Evolutionary conservation across 2,329 filamentous ascomycete genomes (phyloP).

Genomic region (Diaporthe sp.): DNA sequence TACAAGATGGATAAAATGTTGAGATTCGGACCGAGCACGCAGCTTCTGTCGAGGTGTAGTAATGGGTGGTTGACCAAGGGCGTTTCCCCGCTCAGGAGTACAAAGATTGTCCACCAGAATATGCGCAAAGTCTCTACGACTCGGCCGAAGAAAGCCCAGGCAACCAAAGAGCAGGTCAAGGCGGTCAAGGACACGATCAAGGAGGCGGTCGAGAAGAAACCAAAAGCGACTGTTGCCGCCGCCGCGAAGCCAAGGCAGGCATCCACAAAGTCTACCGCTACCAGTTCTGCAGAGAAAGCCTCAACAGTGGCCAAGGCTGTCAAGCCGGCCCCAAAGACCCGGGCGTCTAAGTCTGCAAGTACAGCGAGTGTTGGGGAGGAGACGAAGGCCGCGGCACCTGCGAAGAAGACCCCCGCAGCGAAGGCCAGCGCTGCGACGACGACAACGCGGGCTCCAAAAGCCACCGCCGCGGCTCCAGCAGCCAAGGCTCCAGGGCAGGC

Average conservation of each 20-base stretch:
- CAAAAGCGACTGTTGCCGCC: background rate
- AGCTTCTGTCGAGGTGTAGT: slow-evolving; percentile 31
- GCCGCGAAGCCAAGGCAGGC: slow-evolving; percentile 27
- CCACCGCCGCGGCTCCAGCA: background rate
- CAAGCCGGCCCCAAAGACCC: background rate
- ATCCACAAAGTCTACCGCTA: slow-evolving; percentile 15
- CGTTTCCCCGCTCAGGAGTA: slow-evolving; percentile 1
- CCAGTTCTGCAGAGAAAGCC: background rate
- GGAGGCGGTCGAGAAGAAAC: slow-evolving; percentile 13
- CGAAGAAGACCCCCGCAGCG: background rate
- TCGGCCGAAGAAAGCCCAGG: slow-evolving; percentile 32
- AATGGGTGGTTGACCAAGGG: slow-evolving; percentile 23
- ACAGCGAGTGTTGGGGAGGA: background rate
- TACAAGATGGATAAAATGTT: slow-evolving; percentile 25
- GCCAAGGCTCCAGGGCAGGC: slow-evolving; percentile 8
- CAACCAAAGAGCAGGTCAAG: slow-evolving; percentile 27
- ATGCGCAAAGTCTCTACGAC: slow-evolving; percentile 36
- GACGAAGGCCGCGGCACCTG: background rate
- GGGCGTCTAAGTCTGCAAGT: background rate
- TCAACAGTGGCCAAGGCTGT: slow-evolving; percentile 10
- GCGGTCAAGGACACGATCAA: background rate
- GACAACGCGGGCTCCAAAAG: background rate
- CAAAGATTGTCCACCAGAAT: slow-evolving; percentile 1
- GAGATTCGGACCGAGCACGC: slow-evolving; percentile 24
- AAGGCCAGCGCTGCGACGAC: background rate